Conservation (phyloP, 2,329 filamentous ascomycete genomes). For the Ploettnerulaceae sp. region DNA sequence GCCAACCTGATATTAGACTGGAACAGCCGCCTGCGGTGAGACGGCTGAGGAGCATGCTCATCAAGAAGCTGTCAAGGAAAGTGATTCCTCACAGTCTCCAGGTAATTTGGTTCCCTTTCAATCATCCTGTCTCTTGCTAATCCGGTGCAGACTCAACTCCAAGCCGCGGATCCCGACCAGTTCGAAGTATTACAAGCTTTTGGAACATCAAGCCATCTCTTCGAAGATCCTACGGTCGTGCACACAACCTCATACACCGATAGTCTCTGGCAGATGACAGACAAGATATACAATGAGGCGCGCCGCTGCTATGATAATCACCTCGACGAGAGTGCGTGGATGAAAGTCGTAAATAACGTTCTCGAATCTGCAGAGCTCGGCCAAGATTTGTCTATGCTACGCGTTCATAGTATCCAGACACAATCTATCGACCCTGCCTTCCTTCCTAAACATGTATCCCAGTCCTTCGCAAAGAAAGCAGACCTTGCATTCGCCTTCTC, state of each 20-base stretch:
- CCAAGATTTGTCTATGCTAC: slow-evolving; percentile 19
- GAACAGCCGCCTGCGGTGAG: slow-evolving; percentile 14
- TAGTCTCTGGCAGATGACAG: slow-evolving; percentile 15
- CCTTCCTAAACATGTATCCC: slow-evolving; percentile 17
- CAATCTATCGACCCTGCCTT: slow-evolving; percentile 18
- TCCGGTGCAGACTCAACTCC: slow-evolving; percentile 16
- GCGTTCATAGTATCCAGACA: slow-evolving; percentile 20
- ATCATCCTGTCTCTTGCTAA: slow-evolving; percentile 11
- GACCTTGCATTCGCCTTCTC: slow-evolving; percentile 21
- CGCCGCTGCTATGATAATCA: slow-evolving; percentile 18
- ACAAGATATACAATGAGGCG: slow-evolving; percentile 22
- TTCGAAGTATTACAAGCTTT: slow-evolving; percentile 14
- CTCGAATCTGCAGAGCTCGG: slow-evolving; percentile 16
- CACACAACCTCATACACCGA: slow-evolving; percentile 14
- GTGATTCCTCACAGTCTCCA: slow-evolving; percentile 18
- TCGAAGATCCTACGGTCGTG: slow-evolving; percentile 12
- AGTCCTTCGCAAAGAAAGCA: slow-evolving; percentile 22
- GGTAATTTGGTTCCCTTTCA: slow-evolving; percentile 12
- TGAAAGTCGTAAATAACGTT: slow-evolving; percentile 19
- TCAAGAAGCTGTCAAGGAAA: slow-evolving; percentile 12
- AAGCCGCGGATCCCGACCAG: slow-evolving; percentile 15
- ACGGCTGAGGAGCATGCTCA: slow-evolving; percentile 18
- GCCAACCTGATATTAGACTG: slow-evolving; percentile 16
- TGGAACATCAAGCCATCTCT: slow-evolving; percentile 16
- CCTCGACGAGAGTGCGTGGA: slow-evolving; percentile 20